A percentile compares a stretch with the other conserved stretches of the same genome.
phyloP scores from a whole-genome alignment of 805 yeast species.

The Metschnikowia bowlesiae region DNA sequence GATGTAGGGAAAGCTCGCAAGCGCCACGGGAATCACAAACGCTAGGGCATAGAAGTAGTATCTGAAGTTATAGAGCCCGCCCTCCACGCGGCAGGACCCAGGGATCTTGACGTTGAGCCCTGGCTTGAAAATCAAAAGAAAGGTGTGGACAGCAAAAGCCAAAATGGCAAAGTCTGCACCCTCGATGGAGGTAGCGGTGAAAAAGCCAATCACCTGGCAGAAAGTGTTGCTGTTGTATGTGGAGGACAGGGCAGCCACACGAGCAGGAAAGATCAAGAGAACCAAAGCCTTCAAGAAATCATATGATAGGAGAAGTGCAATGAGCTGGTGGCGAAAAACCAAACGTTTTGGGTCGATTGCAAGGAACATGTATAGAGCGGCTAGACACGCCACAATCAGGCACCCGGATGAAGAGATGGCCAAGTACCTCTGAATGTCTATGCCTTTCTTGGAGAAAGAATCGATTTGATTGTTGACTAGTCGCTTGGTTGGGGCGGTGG shows the following conservation, averaged over 20 bases:
- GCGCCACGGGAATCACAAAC: slow-evolving; percentile 55
- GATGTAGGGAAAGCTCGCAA: slow-evolving; percentile 73
- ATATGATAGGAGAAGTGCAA: slow-evolving; percentile 60
- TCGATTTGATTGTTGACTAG: slow-evolving; percentile 22
- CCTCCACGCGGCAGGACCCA: slow-evolving; percentile 47
- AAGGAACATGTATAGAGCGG: slow-evolving; percentile 54
- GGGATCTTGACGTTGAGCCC: slow-evolving; percentile 40
- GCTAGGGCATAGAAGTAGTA: slow-evolving; percentile 54
- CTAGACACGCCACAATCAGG: slow-evolving; percentile 45
- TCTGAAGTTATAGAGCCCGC: slow-evolving; percentile 65
- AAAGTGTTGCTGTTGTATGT: slow-evolving; percentile 48
- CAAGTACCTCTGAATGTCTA: slow-evolving; percentile 27
- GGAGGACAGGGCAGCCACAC: slow-evolving; percentile 41
- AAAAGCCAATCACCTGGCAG: slow-evolving; percentile 70
- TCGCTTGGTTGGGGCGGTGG: slow-evolving; percentile 8
- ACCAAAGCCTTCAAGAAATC: slow-evolving; percentile 73
- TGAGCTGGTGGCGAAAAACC: slow-evolving; percentile 67
- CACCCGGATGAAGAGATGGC: slow-evolving; percentile 37
- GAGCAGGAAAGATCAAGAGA: slow-evolving; percentile 63
- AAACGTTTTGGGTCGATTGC: slow-evolving; percentile 61
- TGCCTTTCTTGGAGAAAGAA: slow-evolving; percentile 27
- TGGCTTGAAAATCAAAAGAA: slow-evolving; percentile 65
- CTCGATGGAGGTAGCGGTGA: slow-evolving; percentile 74
- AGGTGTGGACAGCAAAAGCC: slow-evolving; percentile 79
- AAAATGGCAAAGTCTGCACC: slow-evolving; percentile 84